These are phyloP conservation scores for Physcia stellaris DNA, from an alignment of 495 filamentous ascomycete genomes.

Conservation along the genomic window DNA sequence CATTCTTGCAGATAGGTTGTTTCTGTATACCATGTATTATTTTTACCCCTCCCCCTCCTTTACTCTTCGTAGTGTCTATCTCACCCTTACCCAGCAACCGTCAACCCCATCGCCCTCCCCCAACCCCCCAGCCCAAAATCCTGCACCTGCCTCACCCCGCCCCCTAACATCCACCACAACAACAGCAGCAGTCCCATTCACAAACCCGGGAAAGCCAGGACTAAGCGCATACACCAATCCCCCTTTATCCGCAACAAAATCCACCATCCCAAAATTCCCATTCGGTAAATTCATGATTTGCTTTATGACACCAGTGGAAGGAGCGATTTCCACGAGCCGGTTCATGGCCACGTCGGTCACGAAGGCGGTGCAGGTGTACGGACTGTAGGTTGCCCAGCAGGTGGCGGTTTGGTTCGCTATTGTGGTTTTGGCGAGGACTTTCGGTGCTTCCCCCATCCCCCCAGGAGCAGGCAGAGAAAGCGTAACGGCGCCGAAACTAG, in stretches of 20 bases:
- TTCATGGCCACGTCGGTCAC: constrained; percentile 38
- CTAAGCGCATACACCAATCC: constrained; percentile 39
- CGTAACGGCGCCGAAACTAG: constrained; percentile 36
- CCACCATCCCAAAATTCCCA: constrained; percentile 38
- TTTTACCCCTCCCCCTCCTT: too few species aligned
- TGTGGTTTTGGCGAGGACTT: constrained; percentile 10
- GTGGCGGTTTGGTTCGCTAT: constrained; percentile 38
- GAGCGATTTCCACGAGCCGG: constrained; percentile 36
- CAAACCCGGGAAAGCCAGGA: too few species aligned
- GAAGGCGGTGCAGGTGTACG: constrained; percentile 28
- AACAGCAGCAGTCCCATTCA: constrained; percentile 34
- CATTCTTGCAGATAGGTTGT: too few species aligned
- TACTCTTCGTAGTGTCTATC: too few species aligned
- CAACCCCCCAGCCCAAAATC: constrained; percentile 13
- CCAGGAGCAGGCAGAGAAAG: constrained; percentile 17
- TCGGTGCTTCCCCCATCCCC: constrained; percentile 5
- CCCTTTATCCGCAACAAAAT: constrained; percentile 36
- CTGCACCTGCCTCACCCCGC: constrained; percentile 25
- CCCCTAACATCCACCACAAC: constrained; percentile 34
- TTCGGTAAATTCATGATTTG: constrained; percentile 24
- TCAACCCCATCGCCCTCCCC: not conserved
- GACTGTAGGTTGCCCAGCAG: constrained; percentile 35
- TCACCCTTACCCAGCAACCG: too few species aligned
- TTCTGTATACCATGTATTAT: too few species aligned
- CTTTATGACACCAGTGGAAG: constrained; percentile 18